Base-by-base conservation (phyloP, 768 basidiomycete species). In the Russula abietina region DNA sequence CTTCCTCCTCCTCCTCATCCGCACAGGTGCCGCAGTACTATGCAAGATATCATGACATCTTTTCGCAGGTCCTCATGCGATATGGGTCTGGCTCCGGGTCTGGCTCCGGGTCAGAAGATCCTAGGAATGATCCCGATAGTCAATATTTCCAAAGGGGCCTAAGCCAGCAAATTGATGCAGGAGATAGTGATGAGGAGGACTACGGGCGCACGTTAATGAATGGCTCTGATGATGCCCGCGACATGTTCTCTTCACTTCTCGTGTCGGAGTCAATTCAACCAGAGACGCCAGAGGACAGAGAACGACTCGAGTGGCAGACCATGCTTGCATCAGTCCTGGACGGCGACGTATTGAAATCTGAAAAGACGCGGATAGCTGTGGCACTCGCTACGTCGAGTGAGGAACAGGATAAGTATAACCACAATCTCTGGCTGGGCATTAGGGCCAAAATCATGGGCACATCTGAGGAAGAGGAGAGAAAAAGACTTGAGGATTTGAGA, bases 281-380 rank as follows among this genome's bases (percentile, higher is more conserved):
- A 28, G 82, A 84, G 46, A 87, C 89, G 2, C 77, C 80, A 57
- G 84, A 89, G 69, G 89, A 93, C 70, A 80, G 83, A 65, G 90
- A 93, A 69, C 80, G 95, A 30, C 74, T 95, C 53, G 94, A 97
- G 74, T 98, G 97, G 97, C 93, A 95, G 74, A 88, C 88, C 19
- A 89, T 98, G 86, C 83, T 98, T 36, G 84, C 91, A 14, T 96
- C 94, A 33, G 96, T 98, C 28, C 80, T 99, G 51, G 84, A 85
- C 33, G 95, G 97, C 11, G 95, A 98, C 69, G 93, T 99, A 12
- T 83, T 99, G 66, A 92, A 89, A 72, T 89, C 92, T 0, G 97
- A 98, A 76, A 97, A 93, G 75, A 90, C 89, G 28, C 85, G 97
- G 60, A 94, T 98, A 63, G 89, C 89, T 32, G 86, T 85, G 52